Conservation (phyloP, 225 moss, liverwort and hornwort genomes). For the Climacium dendroides region DNA sequence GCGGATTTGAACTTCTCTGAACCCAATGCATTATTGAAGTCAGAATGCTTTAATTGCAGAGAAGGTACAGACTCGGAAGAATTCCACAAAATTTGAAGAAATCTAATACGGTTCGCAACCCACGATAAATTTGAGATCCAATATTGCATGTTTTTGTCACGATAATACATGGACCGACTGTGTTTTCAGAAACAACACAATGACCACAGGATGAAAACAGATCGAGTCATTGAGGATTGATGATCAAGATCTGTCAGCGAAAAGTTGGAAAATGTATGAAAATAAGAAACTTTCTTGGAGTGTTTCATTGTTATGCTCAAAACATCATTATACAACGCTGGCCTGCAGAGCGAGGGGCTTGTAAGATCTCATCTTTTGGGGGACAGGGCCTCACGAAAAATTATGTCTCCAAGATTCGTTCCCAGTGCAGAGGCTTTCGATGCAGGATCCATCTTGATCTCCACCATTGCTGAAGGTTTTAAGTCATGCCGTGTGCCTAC, state of each 20-base stretch:
- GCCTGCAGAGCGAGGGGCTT: too few relatives aligned
- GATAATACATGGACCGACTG: background rate
- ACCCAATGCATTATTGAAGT: too few relatives aligned
- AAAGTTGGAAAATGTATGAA: background rate
- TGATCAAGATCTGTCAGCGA: background rate
- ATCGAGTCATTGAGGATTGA: background rate
- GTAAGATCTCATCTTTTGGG: too few relatives aligned
- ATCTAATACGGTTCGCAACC: too few relatives aligned
- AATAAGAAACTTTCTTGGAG: background rate
- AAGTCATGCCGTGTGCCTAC: too few relatives aligned
- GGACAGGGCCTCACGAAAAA: too few relatives aligned
- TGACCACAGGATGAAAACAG: background rate
- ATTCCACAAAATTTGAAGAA: background rate
- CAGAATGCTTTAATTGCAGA: background rate
- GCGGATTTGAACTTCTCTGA: background rate
- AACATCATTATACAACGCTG: too few relatives aligned
- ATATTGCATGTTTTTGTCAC: background rate
- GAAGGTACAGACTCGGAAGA: background rate
- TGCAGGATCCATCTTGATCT: too few relatives aligned
- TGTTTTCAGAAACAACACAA: background rate
- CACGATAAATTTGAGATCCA: background rate
- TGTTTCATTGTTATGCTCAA: background rate
- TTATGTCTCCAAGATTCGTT: too few relatives aligned
- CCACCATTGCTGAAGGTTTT: too few relatives aligned
- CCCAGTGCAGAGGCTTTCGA: too few relatives aligned